Conservation (phyloP, 2,329 filamentous ascomycete genomes). For the Fusarium sp. region DNA sequence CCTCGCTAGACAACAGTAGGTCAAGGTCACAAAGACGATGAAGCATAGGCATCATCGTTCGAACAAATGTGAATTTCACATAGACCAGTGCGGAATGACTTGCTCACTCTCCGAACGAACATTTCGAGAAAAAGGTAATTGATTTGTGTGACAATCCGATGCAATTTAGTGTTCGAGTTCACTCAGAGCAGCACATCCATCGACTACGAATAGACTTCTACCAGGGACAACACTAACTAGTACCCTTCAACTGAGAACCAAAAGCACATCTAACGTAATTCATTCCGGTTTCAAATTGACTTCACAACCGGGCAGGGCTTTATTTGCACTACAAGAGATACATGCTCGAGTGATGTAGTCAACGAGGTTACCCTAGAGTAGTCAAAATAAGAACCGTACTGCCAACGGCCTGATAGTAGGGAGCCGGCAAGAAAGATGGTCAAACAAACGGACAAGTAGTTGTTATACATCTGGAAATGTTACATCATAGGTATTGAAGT, state of each 20-base stretch:
- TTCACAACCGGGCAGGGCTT: background rate
- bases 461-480: background rate
- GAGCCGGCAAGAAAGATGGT: background rate
- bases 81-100: no score
- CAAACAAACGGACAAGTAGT: background rate
- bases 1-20: no score
- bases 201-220: background rate
- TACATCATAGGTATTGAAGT: background rate
- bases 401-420: background rate
- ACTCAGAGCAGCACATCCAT: no score
- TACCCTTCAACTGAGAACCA: background rate
- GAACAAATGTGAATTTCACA: no score
- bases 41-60: background rate
- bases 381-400: no score
- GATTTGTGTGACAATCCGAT: no score
- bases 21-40: no score
- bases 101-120: background rate
- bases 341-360: no score
- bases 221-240: background rate
- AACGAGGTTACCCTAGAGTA: no score
- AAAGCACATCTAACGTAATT: background rate
- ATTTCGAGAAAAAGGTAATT: no score
- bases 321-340: background rate
- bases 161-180: no score
- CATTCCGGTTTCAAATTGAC: background rate